Percentiles rank a stretch among this genome's conserved stretches.
Evolutionary conservation across 2,329 filamentous ascomycete species (phyloP).

Genomic region (Westerdykella ornata): DNA sequence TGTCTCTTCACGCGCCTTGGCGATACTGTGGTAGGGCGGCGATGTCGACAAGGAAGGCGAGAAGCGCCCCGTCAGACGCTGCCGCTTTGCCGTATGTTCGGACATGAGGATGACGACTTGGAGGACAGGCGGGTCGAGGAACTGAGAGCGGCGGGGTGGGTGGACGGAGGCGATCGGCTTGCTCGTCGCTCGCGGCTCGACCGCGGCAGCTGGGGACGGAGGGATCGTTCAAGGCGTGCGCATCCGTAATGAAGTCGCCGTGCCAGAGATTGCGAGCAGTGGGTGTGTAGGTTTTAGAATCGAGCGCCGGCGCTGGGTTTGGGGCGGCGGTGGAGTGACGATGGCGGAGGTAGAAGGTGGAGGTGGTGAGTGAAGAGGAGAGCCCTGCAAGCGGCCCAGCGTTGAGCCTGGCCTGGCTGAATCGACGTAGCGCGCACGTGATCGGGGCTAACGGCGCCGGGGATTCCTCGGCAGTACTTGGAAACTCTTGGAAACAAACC

Average conservation of each 20-base stretch:
- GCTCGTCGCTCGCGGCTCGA: constrained; percentile 24
- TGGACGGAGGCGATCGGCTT: constrained; percentile 17
- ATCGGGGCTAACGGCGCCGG: not conserved
- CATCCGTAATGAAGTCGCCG: constrained; percentile 20
- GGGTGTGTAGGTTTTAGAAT: constrained; percentile 5
- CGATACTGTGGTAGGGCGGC: constrained; percentile 37
- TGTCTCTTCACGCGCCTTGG: constrained; percentile 35
- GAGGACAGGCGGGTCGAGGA: constrained; percentile 7
- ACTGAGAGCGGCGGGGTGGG: constrained; percentile 4
- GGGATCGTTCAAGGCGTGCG: constrained; percentile 22
- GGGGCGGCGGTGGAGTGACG: not conserved
- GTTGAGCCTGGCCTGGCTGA: constrained; percentile 4
- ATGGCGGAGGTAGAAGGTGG: constrained; percentile 9
- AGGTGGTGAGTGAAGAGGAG: constrained; percentile 7
- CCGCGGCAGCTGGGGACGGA: constrained; percentile 23
- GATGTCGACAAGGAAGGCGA: constrained; percentile 42
- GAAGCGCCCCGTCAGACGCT: constrained; percentile 39
- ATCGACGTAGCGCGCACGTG: constrained; percentile 5
- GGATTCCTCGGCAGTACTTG: not conserved
- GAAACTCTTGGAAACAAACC: not conserved
- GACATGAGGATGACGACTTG: constrained; percentile 21
- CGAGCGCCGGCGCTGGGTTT: constrained; percentile 1
- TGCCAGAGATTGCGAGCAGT: constrained; percentile 4
- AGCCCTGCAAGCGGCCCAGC: constrained; percentile 9
- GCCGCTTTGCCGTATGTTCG: constrained; percentile 35